Percentiles rank a stretch among this genome's conserved stretches.
Evolutionary conservation across 2,329 filamentous ascomycete genomes (phyloP).

Genomic region (Ophiosphaerella korrae): DNA sequence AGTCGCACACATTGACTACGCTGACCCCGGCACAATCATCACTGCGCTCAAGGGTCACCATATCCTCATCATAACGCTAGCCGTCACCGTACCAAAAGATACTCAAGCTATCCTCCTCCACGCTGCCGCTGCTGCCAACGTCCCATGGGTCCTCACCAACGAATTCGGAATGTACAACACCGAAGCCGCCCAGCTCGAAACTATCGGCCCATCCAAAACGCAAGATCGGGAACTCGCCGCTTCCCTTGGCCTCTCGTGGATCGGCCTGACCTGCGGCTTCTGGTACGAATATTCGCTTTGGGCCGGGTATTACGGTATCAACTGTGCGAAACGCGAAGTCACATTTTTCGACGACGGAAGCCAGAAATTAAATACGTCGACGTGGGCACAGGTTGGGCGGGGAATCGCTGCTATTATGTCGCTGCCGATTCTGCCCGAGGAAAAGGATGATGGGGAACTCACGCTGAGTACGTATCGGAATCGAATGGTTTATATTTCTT

Average conservation of each 20-base stretch:
- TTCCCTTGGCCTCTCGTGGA: constrained; percentile 29
- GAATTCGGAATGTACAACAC: constrained; percentile 43
- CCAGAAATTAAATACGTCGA: constrained; percentile 35
- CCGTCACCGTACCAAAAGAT: constrained; percentile 31
- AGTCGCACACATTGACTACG: constrained; percentile 56
- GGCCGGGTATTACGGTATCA: constrained; percentile 40
- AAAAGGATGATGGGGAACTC: constrained; percentile 14
- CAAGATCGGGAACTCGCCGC: constrained; percentile 19
- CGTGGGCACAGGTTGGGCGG: constrained; percentile 37
- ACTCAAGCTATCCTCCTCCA: constrained; percentile 39
- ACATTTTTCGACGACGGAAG: constrained; percentile 41
- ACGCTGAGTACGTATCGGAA: constrained; percentile 33
- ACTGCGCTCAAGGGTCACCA: constrained; percentile 46
- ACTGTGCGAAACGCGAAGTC: constrained; percentile 36
- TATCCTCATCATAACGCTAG: constrained; percentile 47
- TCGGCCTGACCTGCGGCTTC: constrained; percentile 29
- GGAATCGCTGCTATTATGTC: constrained; percentile 41
- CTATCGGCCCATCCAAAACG: constrained; percentile 13
- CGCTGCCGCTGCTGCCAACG: constrained; percentile 45
- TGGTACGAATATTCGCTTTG: constrained; percentile 49
- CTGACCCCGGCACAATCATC: constrained; percentile 47
- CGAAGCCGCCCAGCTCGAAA: constrained; percentile 7
- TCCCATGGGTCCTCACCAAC: constrained; percentile 49
- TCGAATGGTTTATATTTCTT: constrained; percentile 42
- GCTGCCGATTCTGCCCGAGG: constrained; percentile 29